Percentiles rank a stretch among this genome's conserved stretches.
Evolutionary conservation across 176 grass and related monocot species (phyloP).

Genomic region (Lolium perenne): DNA sequence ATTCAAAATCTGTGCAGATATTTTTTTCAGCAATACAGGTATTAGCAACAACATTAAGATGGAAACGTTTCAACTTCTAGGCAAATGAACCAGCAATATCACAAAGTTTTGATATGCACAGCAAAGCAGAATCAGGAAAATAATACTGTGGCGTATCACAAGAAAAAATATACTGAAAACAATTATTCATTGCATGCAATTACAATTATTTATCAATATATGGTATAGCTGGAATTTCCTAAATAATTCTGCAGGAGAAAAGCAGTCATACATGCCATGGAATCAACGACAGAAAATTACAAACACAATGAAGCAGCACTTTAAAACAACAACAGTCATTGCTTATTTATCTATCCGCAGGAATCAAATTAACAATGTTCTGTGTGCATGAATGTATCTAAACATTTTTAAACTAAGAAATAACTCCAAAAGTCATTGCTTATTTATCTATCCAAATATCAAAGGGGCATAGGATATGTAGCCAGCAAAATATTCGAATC

Average conservation of each 20-base stretch:
- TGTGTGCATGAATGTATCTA: neutral
- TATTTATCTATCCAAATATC: constrained; percentile 10
- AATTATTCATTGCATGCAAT: neutral
- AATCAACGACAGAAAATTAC: neutral
- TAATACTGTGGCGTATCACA: neutral
- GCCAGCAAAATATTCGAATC: constrained; percentile 2
- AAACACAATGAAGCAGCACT: neutral
- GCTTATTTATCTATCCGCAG: neutral
- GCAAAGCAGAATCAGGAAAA: constrained; percentile 12
- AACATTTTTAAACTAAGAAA: constrained; percentile 19
- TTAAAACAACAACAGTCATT: neutral
- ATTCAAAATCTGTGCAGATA: constrained; percentile 75
- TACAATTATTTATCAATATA: neutral
- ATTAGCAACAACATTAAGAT: constrained; percentile 12
- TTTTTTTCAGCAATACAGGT: constrained; percentile 16
- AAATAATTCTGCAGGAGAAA: neutral
- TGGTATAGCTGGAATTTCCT: constrained; percentile 5
- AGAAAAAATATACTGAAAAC: constrained; percentile 14
- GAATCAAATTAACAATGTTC: constrained; percentile 19
- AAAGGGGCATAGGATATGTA: neutral
- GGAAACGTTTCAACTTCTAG: neutral
- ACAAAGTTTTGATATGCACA: neutral
- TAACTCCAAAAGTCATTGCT: neutral
- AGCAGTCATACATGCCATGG: neutral
- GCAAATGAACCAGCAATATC: neutral